A percentile compares a stretch with the other conserved stretches of the same genome.
Conservation (phyloP, 306 rosid genomes). For the Rosa chinensis region DNA sequence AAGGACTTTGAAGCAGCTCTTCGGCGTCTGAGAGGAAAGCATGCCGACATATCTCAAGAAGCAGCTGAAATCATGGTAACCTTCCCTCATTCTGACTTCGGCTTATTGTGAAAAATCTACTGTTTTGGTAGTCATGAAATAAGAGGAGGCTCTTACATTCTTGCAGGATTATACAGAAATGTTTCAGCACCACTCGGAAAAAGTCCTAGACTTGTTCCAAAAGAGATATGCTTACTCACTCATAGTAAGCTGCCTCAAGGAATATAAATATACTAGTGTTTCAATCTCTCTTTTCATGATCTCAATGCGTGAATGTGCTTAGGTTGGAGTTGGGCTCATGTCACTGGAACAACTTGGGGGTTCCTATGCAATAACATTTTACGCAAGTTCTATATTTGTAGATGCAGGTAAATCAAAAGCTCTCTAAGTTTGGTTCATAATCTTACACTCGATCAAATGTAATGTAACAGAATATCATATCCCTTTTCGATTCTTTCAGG, state of each 20-base stretch:
- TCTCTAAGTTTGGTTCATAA: background rate
- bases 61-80: slow-evolving; percentile 29
- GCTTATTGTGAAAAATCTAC: no score
- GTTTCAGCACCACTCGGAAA: slow-evolving; percentile 19
- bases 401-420: slow-evolving; percentile 18
- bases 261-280: background rate
- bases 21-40: slow-evolving; percentile 34
- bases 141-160: background rate
- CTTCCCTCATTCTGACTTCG: background rate
- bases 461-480: background rate
- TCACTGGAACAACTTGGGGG: slow-evolving; percentile 41
- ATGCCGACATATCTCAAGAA: slow-evolving; percentile 18
- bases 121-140: background rate
- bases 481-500: slow-evolving; percentile 1
- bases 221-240: slow-evolving; percentile 25
- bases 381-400: slow-evolving; percentile 25
- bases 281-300: background rate
- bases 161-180: slow-evolving; percentile 30
- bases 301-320: background rate
- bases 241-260: slow-evolving; percentile 26
- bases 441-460: background rate
- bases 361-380: slow-evolving; percentile 22
- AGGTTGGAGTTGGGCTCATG: slow-evolving; percentile 47
- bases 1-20: slow-evolving; percentile 30
- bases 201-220: slow-evolving; percentile 35